Percentiles rank a stretch among this genome's conserved stretches.
These are phyloP conservation scores for Cryptococcus sp. DNA, from an alignment of 1,284 basidiomycete genomes.

Conservation along the genomic window DNA sequence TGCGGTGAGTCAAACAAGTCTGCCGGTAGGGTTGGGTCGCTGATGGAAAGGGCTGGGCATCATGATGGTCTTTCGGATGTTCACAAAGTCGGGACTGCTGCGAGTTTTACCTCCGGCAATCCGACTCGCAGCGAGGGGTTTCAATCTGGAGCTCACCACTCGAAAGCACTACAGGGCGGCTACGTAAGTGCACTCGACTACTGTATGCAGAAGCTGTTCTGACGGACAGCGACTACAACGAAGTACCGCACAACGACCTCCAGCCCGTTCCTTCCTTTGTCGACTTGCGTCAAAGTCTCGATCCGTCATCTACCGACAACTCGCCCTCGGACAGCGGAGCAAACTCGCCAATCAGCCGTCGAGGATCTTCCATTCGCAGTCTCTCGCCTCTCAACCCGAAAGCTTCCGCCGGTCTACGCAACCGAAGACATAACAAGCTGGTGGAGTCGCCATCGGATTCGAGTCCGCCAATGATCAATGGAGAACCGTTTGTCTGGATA, in stretches of 20 bases:
- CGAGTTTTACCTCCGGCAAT: constrained; percentile 72
- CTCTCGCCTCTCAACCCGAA: neutral
- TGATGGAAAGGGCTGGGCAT: constrained; percentile 23
- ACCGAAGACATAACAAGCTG: neutral
- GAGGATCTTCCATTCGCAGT: neutral
- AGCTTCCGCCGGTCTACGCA: neutral
- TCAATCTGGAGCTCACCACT: constrained; percentile 57
- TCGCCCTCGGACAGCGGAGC: constrained; percentile 2
- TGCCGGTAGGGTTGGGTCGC: neutral
- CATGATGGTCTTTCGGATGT: constrained; percentile 78
- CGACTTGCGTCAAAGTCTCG: constrained; percentile 53
- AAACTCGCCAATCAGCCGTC: neutral
- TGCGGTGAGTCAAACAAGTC: constrained; percentile 48
- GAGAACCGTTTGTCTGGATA: constrained; percentile 2
- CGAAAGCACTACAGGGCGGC: constrained; percentile 81
- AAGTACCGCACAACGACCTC: constrained; percentile 59
- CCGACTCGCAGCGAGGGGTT: constrained; percentile 57
- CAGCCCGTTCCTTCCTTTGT: constrained; percentile 78
- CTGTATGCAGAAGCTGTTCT: constrained; percentile 1
- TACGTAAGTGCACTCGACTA: constrained; percentile 51
- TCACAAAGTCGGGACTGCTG: constrained; percentile 71
- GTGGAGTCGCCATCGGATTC: neutral
- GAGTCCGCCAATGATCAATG: neutral
- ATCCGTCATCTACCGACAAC: neutral
- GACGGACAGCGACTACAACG: constrained; percentile 55